Percentiles rank a stretch among this genome's conserved stretches.
These are phyloP conservation scores for Carex scoparia DNA, from an alignment of 176 grass and related monocot genomes.

Conservation along the genomic window DNA sequence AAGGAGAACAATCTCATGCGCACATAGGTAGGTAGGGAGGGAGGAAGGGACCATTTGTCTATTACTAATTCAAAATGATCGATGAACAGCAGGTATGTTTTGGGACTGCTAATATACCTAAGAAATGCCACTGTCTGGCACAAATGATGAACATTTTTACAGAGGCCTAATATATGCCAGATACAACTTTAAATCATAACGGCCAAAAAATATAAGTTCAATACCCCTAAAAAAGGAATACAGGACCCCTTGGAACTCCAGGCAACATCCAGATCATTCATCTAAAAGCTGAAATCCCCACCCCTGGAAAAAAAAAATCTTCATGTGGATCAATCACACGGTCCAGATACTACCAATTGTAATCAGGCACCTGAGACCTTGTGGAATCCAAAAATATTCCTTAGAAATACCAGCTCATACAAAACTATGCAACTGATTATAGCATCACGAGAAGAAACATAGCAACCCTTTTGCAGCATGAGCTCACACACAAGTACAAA, in stretches of 20 bases:
- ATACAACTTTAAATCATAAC: background rate
- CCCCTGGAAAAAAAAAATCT: background rate
- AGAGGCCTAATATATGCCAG: background rate
- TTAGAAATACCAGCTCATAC: background rate
- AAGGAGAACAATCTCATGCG: background rate
- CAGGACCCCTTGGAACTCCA: background rate
- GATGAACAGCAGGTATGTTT: background rate
- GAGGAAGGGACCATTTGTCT: background rate
- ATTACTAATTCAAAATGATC: background rate
- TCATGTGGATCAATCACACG: background rate
- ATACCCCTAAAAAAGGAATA: background rate
- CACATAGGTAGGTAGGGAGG: background rate
- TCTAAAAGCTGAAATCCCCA: background rate
- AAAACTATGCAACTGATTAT: slow-evolving; percentile 5
- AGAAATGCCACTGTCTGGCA: background rate
- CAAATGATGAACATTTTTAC: background rate
- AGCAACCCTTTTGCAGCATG: background rate
- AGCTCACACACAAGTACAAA: background rate
- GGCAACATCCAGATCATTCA: background rate
- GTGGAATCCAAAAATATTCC: background rate
- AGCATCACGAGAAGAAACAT: background rate
- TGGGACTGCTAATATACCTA: background rate
- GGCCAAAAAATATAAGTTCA: background rate
- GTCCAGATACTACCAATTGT: background rate
- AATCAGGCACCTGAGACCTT: background rate